phyloP scores from a whole-genome alignment of 768 basidiomycete species.

The Phlebiopsis gigantea region DNA sequence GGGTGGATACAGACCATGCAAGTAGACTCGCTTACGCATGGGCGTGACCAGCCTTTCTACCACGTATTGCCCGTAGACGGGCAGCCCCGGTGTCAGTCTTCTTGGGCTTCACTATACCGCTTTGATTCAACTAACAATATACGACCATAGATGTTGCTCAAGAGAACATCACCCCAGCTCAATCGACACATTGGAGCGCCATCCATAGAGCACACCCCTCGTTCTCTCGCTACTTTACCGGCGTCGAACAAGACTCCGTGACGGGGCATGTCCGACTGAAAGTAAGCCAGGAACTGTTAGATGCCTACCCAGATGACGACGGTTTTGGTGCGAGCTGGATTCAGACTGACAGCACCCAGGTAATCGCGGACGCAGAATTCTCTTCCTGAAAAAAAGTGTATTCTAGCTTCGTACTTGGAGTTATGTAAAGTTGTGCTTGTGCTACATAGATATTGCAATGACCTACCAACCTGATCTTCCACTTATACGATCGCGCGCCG shows the following conservation, averaged over 20 bases:
- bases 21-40: conserved; percentile 33
- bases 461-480: too few species aligned
- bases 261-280: conserved; percentile 11
- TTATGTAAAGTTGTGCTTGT: too few species aligned
- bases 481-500: too few species aligned
- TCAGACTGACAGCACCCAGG: too few species aligned
- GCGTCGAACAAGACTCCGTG: conserved; percentile 18
- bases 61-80: conserved; percentile 31
- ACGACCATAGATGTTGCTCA: conserved; percentile 33
- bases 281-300: neutral
- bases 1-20: conserved; percentile 41
- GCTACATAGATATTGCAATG: too few species aligned
- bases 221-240: conserved; percentile 35
- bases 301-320: conserved; percentile 14
- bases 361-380: too few species aligned
- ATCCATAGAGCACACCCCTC: conserved; percentile 6
- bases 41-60: conserved; percentile 49
- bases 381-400: too few species aligned
- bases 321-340: conserved; percentile 1
- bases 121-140: conserved; percentile 1
- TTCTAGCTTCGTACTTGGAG: too few species aligned
- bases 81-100: conserved; percentile 32
- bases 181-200: conserved; percentile 13
- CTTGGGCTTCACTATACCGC: neutral
- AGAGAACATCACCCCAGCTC: conserved; percentile 27